These are phyloP conservation scores for Fraxinus pennsylvanica DNA, from an alignment of 257 asterid genomes.

Conservation along the genomic window DNA sequence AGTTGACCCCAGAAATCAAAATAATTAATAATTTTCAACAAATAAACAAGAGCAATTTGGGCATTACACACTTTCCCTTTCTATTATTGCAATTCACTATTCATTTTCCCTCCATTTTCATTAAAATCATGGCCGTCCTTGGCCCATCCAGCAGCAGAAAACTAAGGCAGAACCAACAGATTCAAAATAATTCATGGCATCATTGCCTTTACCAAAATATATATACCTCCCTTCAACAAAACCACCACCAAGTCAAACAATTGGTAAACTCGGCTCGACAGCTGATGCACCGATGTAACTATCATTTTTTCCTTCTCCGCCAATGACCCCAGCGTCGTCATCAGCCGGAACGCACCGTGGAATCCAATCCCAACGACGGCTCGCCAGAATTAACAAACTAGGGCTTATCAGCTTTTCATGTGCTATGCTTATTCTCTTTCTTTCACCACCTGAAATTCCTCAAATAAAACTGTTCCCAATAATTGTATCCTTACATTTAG, in stretches of 20 bases:
- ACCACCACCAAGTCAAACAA: conserved; percentile 73
- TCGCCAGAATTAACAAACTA: conserved; percentile 71
- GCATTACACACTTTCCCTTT: no score
- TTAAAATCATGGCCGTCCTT: no score
- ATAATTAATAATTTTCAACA: no score
- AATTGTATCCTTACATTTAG: conserved; percentile 64
- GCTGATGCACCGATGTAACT: conserved; percentile 86
- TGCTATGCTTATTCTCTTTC: conserved; percentile 85
- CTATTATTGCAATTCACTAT: no score
- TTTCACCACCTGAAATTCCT: conserved; percentile 90
- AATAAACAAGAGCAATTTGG: no score
- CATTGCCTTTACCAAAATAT: conserved; percentile 65
- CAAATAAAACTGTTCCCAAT: conserved; percentile 70
- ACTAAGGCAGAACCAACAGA: conserved; percentile 61
- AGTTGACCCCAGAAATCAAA: no score
- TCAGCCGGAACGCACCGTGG: conserved; percentile 82
- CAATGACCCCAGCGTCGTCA: conserved; percentile 55
- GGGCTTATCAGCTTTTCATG: conserved; percentile 95
- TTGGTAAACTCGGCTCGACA: conserved; percentile 80
- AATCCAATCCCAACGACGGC: conserved; percentile 90
- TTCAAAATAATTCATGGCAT: conserved; percentile 74
- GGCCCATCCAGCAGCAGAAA: conserved; percentile 29
- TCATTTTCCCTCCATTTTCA: no score
- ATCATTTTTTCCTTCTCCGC: conserved; percentile 83
- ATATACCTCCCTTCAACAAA: conserved; percentile 74